Evolutionary conservation across 2,329 filamentous ascomycete species (phyloP).

Genomic region (Neofusicoccum laricinum): DNA sequence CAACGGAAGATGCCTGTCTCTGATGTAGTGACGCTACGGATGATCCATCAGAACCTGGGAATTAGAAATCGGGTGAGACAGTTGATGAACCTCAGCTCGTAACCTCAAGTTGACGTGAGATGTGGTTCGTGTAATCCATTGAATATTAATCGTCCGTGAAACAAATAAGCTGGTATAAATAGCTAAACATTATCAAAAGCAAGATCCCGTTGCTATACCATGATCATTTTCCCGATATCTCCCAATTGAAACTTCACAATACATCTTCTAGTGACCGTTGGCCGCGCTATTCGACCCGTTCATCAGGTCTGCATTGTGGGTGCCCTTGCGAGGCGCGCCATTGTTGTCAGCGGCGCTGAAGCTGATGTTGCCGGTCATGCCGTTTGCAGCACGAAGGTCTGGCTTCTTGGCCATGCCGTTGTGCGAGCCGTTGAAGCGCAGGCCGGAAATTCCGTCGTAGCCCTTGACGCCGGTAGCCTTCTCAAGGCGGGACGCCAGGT

Average conservation of each 20-base stretch:
- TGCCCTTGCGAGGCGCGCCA: constrained; percentile 47
- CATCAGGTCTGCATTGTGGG: constrained; percentile 31
- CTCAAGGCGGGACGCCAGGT: constrained; percentile 58
- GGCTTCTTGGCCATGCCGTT: constrained; percentile 57
- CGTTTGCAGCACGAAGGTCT: constrained; percentile 51
- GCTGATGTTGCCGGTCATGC: constrained; percentile 38
- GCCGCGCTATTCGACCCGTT: neutral
- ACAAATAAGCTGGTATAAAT: no score
- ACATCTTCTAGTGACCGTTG: neutral
- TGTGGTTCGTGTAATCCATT: no score
- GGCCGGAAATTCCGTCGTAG: constrained; percentile 54
- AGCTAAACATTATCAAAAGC: no score
- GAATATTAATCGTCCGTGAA: no score
- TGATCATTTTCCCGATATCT: neutral
- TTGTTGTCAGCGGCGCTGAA: constrained; percentile 41
- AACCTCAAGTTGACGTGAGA: no score
- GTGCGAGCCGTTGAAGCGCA: constrained; percentile 60
- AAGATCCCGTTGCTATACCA: no score
- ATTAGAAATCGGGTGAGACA: no score
- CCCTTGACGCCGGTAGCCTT: constrained; percentile 62
- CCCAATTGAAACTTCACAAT: neutral
- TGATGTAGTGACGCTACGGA: no score
- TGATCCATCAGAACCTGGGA: no score
- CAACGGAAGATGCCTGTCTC: no score
- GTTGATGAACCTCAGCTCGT: no score